These are phyloP conservation scores for Leucosporidium scottii DNA, from an alignment of 768 basidiomycete species.

Conservation along the genomic window DNA sequence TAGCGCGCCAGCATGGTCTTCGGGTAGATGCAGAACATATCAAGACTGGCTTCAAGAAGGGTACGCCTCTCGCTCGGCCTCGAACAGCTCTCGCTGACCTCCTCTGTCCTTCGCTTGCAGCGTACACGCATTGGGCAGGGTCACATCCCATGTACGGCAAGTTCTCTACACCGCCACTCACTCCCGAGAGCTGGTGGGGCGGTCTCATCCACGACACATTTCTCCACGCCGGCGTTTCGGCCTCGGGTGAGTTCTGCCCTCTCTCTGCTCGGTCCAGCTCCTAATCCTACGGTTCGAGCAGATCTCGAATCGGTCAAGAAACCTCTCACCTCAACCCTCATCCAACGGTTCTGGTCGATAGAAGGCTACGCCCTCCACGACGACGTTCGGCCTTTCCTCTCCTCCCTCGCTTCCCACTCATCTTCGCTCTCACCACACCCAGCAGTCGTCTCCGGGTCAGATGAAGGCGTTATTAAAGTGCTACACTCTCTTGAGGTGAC, in stretches of 20 bases:
- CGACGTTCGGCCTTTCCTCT: conserved; percentile 12
- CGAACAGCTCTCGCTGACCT: too few species aligned
- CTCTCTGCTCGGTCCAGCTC: neutral
- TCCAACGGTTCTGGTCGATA: conserved; percentile 18
- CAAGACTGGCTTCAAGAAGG: conserved; percentile 13
- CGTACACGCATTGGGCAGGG: conserved; percentile 13
- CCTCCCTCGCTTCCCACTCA: neutral
- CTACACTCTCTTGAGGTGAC: conserved; percentile 6
- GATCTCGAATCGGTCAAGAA: neutral
- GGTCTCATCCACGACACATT: conserved; percentile 24
- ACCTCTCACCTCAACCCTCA: neutral
- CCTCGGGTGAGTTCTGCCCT: neutral
- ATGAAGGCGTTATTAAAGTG: conserved; percentile 6
- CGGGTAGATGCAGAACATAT: neutral
- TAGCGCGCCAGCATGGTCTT: conserved; percentile 13
- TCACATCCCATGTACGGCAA: conserved; percentile 26
- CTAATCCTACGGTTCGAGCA: neutral
- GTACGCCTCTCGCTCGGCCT: neutral
- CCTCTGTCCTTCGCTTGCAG: neutral
- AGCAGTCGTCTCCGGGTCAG: conserved; percentile 17
- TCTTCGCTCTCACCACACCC: conserved; percentile 2
- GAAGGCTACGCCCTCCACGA: conserved; percentile 24
- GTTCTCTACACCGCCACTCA: conserved; percentile 14
- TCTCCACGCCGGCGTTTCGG: conserved; percentile 8
- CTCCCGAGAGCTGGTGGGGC: conserved; percentile 11